Evolutionary conservation across 2,329 filamentous ascomycete genomes (phyloP).

Genomic region (Neopestalotiopsis sp.): DNA sequence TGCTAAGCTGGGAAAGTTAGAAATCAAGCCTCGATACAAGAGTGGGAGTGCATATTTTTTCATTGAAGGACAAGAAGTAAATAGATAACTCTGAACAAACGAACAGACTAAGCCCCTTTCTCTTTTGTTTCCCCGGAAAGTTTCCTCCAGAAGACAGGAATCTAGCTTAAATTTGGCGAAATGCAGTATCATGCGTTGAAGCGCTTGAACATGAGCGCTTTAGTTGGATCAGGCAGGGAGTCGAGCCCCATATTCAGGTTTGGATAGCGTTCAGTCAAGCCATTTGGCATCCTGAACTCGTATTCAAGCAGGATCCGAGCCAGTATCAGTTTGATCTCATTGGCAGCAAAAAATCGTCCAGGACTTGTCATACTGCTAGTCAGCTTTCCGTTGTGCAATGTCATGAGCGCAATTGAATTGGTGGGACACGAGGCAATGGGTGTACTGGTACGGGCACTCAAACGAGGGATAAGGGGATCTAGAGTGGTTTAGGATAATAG

Average conservation of each 20-base stretch:
- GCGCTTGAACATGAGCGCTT: conserved; percentile 14
- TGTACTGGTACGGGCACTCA: too few relatives aligned
- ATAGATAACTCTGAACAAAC: too few relatives aligned
- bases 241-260: conserved; percentile 17
- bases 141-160: too few relatives aligned
- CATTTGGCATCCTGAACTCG: conserved; percentile 39
- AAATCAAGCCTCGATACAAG: too few relatives aligned
- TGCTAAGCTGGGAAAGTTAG: too few relatives aligned
- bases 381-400: not conserved
- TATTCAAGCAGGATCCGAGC: conserved; percentile 45
- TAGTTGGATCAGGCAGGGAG: conserved; percentile 14
- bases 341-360: conserved; percentile 48
- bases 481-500: not conserved
- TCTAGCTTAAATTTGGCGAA: not conserved
- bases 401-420: too few relatives aligned
- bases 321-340: conserved; percentile 50
- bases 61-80: too few relatives aligned
- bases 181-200: not conserved
- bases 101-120: too few relatives aligned
- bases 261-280: conserved; percentile 19
- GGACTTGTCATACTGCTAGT: conserved; percentile 25
- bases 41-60: too few relatives aligned
- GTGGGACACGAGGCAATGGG: too few relatives aligned
- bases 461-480: too few relatives aligned
- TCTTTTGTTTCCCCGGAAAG: too few relatives aligned